A percentile compares a stretch with the other conserved stretches of the same genome.
These are phyloP conservation scores for Sonneratia alba DNA, from an alignment of 345 rosid genomes.

Conservation along the genomic window DNA sequence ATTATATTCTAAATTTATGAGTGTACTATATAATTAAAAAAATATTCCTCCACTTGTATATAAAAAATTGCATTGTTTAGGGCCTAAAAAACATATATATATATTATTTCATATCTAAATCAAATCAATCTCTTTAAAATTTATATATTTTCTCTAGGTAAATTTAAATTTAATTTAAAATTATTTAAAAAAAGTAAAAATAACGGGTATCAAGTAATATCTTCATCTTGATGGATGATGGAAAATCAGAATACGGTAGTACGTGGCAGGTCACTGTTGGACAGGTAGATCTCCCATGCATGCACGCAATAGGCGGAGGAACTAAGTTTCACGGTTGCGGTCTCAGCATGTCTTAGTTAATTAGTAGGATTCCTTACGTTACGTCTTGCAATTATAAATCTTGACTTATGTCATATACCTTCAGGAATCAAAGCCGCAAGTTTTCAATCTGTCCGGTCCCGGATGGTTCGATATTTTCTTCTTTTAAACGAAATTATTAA, in stretches of 20 bases:
- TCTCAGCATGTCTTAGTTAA: not conserved
- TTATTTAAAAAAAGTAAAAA: no score
- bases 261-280: constrained; percentile 1
- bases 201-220: not conserved
- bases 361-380: not conserved
- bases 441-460: no score
- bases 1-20: not conserved
- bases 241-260: not conserved
- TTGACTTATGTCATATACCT: not conserved
- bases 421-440: not conserved
- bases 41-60: no score
- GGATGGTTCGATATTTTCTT: not conserved
- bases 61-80: no score
- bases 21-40: not conserved
- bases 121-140: no score
- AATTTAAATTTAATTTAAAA: no score
- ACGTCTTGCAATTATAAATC: not conserved
- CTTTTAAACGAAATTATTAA: no score
- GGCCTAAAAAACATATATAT: no score
- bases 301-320: not conserved
- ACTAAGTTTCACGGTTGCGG: not conserved
- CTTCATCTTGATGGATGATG: no score
- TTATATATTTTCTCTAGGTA: not conserved
- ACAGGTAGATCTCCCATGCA: not conserved
- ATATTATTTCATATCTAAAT: no score